These are phyloP conservation scores for Emergomyces orientalis DNA, from an alignment of 2,329 filamentous ascomycete genomes.

Conservation along the genomic window DNA sequence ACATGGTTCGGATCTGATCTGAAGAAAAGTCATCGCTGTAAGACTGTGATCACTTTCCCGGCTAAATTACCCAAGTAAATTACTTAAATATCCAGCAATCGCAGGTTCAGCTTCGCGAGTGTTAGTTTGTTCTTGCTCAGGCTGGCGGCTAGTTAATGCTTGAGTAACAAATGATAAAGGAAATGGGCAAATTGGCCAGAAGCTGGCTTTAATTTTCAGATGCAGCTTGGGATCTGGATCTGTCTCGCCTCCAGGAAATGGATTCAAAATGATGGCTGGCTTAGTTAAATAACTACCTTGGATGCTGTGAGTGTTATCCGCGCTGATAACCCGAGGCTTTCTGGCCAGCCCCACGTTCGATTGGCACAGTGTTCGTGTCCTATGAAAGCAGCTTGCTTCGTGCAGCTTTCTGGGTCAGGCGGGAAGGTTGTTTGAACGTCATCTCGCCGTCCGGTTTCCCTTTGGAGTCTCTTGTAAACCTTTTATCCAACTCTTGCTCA, in stretches of 20 bases:
- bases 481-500: neutral
- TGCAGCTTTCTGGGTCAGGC: slow-evolving; percentile 6
- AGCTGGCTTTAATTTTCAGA: neutral
- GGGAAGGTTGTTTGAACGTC: slow-evolving; percentile 2
- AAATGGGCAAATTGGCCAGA: neutral
- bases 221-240: too few species aligned
- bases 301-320: neutral
- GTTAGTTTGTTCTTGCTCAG: neutral
- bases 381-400: neutral
- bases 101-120: neutral
- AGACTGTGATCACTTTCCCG: neutral
- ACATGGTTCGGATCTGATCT: too few species aligned
- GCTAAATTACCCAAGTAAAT: neutral
- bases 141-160: neutral
- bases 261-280: too few species aligned
- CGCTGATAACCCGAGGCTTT: neutral
- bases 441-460: neutral
- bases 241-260: too few species aligned
- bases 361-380: neutral
- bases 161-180: neutral
- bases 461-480: neutral
- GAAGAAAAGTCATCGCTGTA: neutral
- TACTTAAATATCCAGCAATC: neutral
- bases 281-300: neutral
- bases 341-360: neutral